Conservation (phyloP, 2,329 filamentous ascomycete species). For the Microdochium trichocladiopsis region DNA sequence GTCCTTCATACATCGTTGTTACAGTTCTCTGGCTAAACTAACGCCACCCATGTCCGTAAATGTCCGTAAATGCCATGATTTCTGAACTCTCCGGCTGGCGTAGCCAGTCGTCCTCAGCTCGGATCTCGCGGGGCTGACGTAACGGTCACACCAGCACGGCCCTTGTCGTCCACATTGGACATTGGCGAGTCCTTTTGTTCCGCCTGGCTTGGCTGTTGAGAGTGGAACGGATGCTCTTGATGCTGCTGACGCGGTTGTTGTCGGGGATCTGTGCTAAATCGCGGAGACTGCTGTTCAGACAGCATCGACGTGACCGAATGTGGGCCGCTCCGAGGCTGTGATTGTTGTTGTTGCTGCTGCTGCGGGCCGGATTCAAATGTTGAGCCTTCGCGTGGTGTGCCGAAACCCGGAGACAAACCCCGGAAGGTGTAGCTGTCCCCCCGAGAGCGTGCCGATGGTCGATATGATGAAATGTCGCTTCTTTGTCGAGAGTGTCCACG, state of each 20-base stretch:
- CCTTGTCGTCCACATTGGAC: neutral
- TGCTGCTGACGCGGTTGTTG: neutral
- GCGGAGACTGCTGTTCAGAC: constrained; percentile 28
- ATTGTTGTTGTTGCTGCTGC: constrained; percentile 17
- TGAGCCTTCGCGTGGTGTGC: constrained; percentile 23
- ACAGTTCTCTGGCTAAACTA: too few relatives aligned
- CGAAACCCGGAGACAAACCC: constrained; percentile 28
- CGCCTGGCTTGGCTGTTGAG: neutral
- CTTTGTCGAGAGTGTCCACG: constrained; percentile 56
- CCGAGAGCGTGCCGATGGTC: constrained; percentile 29
- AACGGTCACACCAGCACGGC: neutral
- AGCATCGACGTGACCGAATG: constrained; percentile 38
- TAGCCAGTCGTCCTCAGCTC: neutral
- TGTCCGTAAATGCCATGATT: too few relatives aligned
- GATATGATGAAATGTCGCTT: constrained; percentile 53
- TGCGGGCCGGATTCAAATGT: constrained; percentile 15
- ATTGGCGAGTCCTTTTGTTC: neutral
- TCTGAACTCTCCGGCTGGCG: too few relatives aligned
- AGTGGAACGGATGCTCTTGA: neutral
- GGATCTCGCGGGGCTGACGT: neutral
- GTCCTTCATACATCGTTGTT: too few relatives aligned
- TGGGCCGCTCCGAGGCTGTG: constrained; percentile 23
- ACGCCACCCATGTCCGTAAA: too few relatives aligned
- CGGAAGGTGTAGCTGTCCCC: constrained; percentile 23
- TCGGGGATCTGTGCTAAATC: constrained; percentile 8